Evolutionary conservation across 2,329 filamentous ascomycete genomes (phyloP), one percentile per base, ranked within the genome.

Genomic region (Coniosporium tulheliwenetii): DNA sequence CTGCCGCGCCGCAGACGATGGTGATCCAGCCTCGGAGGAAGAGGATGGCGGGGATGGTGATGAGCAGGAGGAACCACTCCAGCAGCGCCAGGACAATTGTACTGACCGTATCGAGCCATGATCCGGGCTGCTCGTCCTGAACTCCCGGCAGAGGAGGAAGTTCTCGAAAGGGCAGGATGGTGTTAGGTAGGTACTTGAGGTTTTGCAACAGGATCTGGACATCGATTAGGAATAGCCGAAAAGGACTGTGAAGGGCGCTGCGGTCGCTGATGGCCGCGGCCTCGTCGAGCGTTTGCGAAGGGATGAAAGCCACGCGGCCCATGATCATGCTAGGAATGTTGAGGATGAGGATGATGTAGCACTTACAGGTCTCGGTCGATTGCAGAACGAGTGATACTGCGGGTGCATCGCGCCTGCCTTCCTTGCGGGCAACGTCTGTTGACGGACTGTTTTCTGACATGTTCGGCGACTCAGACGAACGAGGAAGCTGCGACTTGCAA

Each of bases 201-300:
- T 35, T 40, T 5, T 35, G 14, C 4, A 34, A 40, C 2, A 40
- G 39, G 26, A 40, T 40, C 10, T 30, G 7, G 8, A 34, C 14
- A 15, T 40, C 39, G 10, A 34, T 31, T 12, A 35, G 29, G 31
- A 40, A 35, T 10, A 40, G 39, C 8, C 35, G 32, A 31, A 31
- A 35, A 16, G 39, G 39, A 36, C 39, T 36, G n/a, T 15, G 35
- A 26, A 40, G 30, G 3, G 39, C 32, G 13, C n/a, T 31, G 13
- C 39, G 39, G 10, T 40, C 29, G 15, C 39, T 40, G 4, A 31
- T 40, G 31, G 34, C 32, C n/a, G 39, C 31, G 10, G 39, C 32
- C 29, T 40, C 39, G n/a, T 40, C 39, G n/a, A 35, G 10, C 8
- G 39, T 40, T 13, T 40, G 39, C 29, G 39, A 13, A 35, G 39